Base-by-base conservation (phyloP, 108 stramenopile species). In the Cyclotella cryptica region DNA sequence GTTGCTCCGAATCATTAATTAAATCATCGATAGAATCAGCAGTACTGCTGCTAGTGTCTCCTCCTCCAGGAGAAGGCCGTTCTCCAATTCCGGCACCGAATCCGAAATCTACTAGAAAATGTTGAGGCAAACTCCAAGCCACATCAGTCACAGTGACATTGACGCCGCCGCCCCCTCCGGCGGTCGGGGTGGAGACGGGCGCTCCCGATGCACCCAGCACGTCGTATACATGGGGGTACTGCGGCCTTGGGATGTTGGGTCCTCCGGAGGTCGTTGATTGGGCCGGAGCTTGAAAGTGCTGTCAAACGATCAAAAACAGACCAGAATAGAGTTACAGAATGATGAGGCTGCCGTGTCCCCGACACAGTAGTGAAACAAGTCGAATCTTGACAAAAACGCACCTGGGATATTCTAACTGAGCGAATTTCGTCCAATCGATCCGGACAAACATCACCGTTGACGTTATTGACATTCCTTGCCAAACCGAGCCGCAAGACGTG, bases 61-160 rank as follows among this genome's bases (percentile, higher is more conserved):
- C 61, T 3, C 61, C 61, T 26, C 61, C 40, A 21, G 44, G 26
- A 64, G 42, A 45, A 49, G 29, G 6, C 9, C n/a, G 15, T n/a
- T 49, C 47, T n/a, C 47, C 47, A 27, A 43, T 40, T 15, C 35
- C 55, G 17, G 28, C 21, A 42, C 66, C 47, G 19, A 46, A 26
- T 76, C 61, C 76, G 40, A 46, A 54, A 30, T 70, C 75, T 58
- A 71, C 51, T 30, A 77, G 51, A 60, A 68, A 84, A 12, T 70
- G 18, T 71, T 86, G 85, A 41, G 84, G 83, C 64, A 78, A 74
- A 73, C 92, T 95, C 94, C 94, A 95, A n/a, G 90, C 92, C 26
- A 92, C 94, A 69, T 87, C 86, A 10, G 84, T 90, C 3, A 95
- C 77, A 46, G 71, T 85, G 3, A 90, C 87, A 75, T 88, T 91